These are phyloP conservation scores for Cercospora sp. DNA, from an alignment of 2,329 filamentous ascomycete genomes.

Conservation along the genomic window DNA sequence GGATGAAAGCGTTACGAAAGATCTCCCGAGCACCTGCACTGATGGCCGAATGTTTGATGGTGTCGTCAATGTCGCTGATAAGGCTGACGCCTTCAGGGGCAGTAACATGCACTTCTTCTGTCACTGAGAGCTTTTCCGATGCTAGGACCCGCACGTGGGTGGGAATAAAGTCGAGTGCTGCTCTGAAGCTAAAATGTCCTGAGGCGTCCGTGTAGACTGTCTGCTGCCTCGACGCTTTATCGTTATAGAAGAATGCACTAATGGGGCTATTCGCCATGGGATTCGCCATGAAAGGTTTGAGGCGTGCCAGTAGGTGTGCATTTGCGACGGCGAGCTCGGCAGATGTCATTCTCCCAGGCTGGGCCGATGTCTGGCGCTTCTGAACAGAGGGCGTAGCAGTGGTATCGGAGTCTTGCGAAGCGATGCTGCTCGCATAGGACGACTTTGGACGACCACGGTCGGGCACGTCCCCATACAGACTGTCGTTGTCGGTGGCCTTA, in stretches of 20 bases:
- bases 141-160: conserved; percentile 86
- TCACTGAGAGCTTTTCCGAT: conserved; percentile 78
- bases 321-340: conserved; percentile 79
- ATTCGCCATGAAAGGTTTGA: conserved; percentile 86
- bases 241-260: conserved; percentile 94
- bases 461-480: conserved; percentile 38
- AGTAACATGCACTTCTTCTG: conserved; percentile 74
- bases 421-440: conserved; percentile 27
- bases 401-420: conserved; percentile 29
- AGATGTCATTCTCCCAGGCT: conserved; percentile 65
- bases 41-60: conserved; percentile 93
- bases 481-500: conserved; percentile 47
- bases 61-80: conserved; percentile 98
- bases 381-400: conserved; percentile 41
- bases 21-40: conserved; percentile 84
- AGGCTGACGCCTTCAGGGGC: conserved; percentile 80
- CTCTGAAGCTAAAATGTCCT: conserved; percentile 81
- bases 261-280: conserved; percentile 75
- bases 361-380: conserved; percentile 53
- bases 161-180: conserved; percentile 82
- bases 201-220: conserved; percentile 84
- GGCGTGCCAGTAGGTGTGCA: conserved; percentile 78
- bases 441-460: conserved; percentile 27
- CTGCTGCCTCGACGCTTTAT: conserved; percentile 74
- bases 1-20: conserved; percentile 92